Evolutionary conservation across 768 basidiomycete species (phyloP).

Genomic region (Russula emetica): DNA sequence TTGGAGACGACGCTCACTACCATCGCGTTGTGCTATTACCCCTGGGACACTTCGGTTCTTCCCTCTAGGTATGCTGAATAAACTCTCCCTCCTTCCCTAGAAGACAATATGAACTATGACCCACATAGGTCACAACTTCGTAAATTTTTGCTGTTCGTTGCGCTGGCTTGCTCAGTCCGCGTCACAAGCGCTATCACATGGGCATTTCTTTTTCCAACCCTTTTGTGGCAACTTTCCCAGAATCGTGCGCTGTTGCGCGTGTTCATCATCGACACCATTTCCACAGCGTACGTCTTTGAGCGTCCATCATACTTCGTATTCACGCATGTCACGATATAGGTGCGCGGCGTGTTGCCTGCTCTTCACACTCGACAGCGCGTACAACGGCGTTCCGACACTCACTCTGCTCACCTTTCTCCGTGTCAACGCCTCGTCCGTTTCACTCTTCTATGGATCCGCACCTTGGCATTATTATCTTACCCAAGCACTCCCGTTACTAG

Average conservation of each 20-base stretch:
- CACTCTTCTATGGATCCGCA: slow-evolving; percentile 84
- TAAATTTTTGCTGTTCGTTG: slow-evolving; percentile 54
- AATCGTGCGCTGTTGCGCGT: slow-evolving; percentile 33
- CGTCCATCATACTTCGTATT: neutral
- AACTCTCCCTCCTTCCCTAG: neutral
- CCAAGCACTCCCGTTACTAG: slow-evolving; percentile 85
- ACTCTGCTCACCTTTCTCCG: slow-evolving; percentile 79
- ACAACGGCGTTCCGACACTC: slow-evolving; percentile 62
- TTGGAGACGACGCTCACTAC: slow-evolving; percentile 84
- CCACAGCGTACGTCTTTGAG: slow-evolving; percentile 42
- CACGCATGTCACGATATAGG: slow-evolving; percentile 15
- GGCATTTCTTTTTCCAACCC: slow-evolving; percentile 58
- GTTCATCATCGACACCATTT: slow-evolving; percentile 40
- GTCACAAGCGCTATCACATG: slow-evolving; percentile 88
- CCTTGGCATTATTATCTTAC: slow-evolving; percentile 86
- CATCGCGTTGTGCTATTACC: slow-evolving; percentile 72
- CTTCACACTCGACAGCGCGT: slow-evolving; percentile 56
- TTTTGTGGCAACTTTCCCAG: slow-evolving; percentile 52
- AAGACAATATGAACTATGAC: slow-evolving; percentile 9
- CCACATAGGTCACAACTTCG: slow-evolving; percentile 35
- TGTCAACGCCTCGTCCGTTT: slow-evolving; percentile 79
- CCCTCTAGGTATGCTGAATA: slow-evolving; percentile 27
- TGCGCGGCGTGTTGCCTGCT: slow-evolving; percentile 19
- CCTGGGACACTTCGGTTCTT: slow-evolving; percentile 45
- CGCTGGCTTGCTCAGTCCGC: slow-evolving; percentile 75